Evolutionary conservation across 768 basidiomycete genomes (phyloP).

Genomic region (Sporobolomyces phaffii): DNA sequence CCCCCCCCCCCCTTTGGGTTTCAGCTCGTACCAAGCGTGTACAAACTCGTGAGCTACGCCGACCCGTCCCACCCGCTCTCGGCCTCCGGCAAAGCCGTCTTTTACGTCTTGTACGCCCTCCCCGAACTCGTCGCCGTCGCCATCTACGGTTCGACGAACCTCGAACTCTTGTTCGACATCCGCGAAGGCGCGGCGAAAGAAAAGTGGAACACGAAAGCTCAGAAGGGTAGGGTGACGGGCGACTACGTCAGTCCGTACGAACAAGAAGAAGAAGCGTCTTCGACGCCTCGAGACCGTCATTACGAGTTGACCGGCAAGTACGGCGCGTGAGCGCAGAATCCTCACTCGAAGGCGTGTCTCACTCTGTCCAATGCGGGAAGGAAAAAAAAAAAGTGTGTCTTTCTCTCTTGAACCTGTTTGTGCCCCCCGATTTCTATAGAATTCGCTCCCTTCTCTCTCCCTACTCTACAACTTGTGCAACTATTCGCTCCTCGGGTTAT

Average conservation of each 20-base stretch:
- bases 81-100: slow-evolving; percentile 7
- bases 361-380: too few relatives aligned
- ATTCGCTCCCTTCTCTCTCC: too few relatives aligned
- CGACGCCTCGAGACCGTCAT: background rate
- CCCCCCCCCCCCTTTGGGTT: too few relatives aligned
- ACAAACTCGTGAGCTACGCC: background rate
- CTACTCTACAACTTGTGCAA: too few relatives aligned
- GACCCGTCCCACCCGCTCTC: background rate
- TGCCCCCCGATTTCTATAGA: too few relatives aligned
- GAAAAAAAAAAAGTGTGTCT: too few relatives aligned
- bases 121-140: background rate
- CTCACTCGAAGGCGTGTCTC: too few relatives aligned
- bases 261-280: too few relatives aligned
- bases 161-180: background rate
- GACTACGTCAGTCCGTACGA: background rate
- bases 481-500: too few relatives aligned
- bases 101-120: slow-evolving; percentile 7
- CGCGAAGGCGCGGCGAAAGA: slow-evolving; percentile 6
- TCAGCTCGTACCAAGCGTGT: slow-evolving; percentile 8
- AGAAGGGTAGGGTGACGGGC: background rate
- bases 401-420: too few relatives aligned
- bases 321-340: background rate
- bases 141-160: background rate
- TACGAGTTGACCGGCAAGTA: background rate
- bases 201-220: background rate